Evolutionary conservation across 1,139 yeast genomes (phyloP).

Genomic region (Yamadazyma oceani): DNA sequence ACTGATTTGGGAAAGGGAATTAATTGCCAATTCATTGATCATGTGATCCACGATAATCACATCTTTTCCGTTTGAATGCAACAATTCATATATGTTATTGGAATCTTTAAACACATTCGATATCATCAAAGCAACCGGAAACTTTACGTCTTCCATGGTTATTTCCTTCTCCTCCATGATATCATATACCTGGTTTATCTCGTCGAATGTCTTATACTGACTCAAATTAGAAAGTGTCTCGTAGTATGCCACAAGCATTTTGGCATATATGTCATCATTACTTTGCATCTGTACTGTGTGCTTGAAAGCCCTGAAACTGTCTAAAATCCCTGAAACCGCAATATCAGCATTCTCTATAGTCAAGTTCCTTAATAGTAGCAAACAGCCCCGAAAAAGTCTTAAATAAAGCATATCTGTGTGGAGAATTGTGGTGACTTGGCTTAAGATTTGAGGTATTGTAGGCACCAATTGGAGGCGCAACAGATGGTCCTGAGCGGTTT

Average conservation of each 20-base stretch:
- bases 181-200: slow-evolving; percentile 3
- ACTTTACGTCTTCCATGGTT: slow-evolving; percentile 5
- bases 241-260: slow-evolving; percentile 19
- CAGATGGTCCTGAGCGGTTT: neutral
- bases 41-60: slow-evolving; percentile 6
- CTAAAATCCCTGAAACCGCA: slow-evolving; percentile 4
- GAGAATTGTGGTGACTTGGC: neutral
- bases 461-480: neutral
- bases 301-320: slow-evolving; percentile 12
- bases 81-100: slow-evolving; percentile 8
- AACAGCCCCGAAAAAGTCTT: slow-evolving; percentile 21
- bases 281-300: neutral
- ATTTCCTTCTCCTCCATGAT: slow-evolving; percentile 8
- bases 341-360: slow-evolving; percentile 8
- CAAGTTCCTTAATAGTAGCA: slow-evolving; percentile 21
- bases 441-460: neutral
- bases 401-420: slow-evolving; percentile 9
- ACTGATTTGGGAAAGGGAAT: neutral
- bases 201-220: slow-evolving; percentile 5
- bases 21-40: neutral
- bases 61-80: slow-evolving; percentile 3
- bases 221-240: slow-evolving; percentile 25
- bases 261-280: slow-evolving; percentile 13
- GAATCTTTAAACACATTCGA: slow-evolving; percentile 5
- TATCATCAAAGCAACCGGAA: slow-evolving; percentile 9